Evolutionary conservation across 257 asterid genomes (phyloP), one percentile per base, ranked within the genome.

Genomic region (Plantago ovata): DNA sequence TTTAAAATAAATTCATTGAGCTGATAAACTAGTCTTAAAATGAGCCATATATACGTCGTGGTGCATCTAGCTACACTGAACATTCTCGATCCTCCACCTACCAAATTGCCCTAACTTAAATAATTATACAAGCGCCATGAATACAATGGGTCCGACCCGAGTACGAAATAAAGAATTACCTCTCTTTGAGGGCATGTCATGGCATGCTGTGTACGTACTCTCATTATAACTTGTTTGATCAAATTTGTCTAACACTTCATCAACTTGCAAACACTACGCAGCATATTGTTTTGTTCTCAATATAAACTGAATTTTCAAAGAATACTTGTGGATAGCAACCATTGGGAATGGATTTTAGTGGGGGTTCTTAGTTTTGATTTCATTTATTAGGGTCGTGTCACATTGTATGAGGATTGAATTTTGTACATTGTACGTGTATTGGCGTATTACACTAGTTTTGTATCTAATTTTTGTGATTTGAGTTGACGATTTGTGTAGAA

Each of bases 171-270:
- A 24, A 36, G 65, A 61, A 13, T 76, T 76, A 19, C 81, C 78
- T 72, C 16, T 42, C 41, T 70, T 56, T 19, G 43, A 68, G 75
- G 81, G 78, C 71, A 19, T 60, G 38, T 45, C 47, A 56, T 53
- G n/a, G 21, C 2, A n/a, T n/a, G n/a, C n/a, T n/a, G n/a, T n/a
- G n/a, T n/a, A n/a, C n/a, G n/a, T n/a, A 21, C 52, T 60, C 61
- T 41, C 23, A 32, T 21, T 10, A 40, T 38, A 18, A 15, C 53
- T 66, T 61, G 36, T 22, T 55, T 38, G n/a, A n/a, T n/a, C n/a
- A n/a, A 60, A 49, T 53, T 18, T 28, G 57, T 48, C 50, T 38
- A 40, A 13, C 19, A n/a, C n/a, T n/a, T n/a, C n/a, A n/a, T n/a
- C n/a, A n/a, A n/a, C n/a, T n/a, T n/a, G n/a, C n/a, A n/a, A n/a